Evolutionary conservation across 768 basidiomycete genomes (phyloP).

Genomic region (Termitomyces sp.): DNA sequence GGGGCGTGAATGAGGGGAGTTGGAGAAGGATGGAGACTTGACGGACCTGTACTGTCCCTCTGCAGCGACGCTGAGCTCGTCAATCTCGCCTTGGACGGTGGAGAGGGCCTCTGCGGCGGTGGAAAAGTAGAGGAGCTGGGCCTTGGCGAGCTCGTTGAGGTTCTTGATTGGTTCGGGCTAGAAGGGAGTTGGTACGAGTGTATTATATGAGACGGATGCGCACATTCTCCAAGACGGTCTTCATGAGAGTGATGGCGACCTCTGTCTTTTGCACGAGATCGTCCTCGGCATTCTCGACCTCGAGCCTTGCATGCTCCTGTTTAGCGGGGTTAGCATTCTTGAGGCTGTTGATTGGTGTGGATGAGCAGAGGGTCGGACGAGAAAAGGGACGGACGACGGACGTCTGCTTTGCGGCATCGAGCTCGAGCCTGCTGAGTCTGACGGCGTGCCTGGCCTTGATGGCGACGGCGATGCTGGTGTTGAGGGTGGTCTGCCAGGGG

Average conservation of each 20-base stretch:
- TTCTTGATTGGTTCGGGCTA: constrained; percentile 97
- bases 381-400: constrained; percentile 32
- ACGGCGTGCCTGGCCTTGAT: constrained; percentile 91
- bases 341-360: constrained; percentile 42
- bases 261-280: constrained; percentile 98
- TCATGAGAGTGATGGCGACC: constrained; percentile 94
- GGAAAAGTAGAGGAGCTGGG: constrained; percentile 73
- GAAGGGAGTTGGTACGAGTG: neutral
- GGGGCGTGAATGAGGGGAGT: neutral
- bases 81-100: constrained; percentile 87
- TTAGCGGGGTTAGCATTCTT: constrained; percentile 72
- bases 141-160: constrained; percentile 87
- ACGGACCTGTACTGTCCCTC: constrained; percentile 89
- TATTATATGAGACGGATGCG: constrained; percentile 24
- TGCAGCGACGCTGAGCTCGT: constrained; percentile 88
- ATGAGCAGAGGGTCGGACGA: neutral
- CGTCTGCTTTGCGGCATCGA: constrained; percentile 90
- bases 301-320: constrained; percentile 90
- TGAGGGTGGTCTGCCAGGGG: constrained; percentile 88
- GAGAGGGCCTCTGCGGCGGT: constrained; percentile 77
- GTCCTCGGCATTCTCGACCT: constrained; percentile 92
- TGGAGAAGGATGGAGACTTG: neutral
- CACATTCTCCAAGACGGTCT: constrained; percentile 97
- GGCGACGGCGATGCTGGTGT: constrained; percentile 81
- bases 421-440: constrained; percentile 73